Percentiles rank a stretch among this genome's conserved stretches.
These are phyloP conservation scores for Luffa acutangula DNA, from an alignment of 306 rosid genomes.

Conservation along the genomic window DNA sequence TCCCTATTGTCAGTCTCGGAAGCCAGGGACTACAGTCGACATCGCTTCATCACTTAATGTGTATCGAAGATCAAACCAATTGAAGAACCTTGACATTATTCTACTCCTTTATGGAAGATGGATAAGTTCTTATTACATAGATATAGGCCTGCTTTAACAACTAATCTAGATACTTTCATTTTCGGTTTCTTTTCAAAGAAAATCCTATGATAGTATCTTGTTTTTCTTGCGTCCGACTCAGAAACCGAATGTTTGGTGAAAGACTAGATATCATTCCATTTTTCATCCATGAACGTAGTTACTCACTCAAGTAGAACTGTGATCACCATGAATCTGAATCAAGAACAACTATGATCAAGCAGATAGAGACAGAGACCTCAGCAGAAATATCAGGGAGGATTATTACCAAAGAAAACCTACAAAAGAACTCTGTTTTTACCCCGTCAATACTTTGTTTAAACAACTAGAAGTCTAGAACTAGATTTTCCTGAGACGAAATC, in stretches of 20 bases:
- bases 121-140: background rate
- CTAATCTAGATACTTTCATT: background rate
- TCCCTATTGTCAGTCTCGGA: background rate
- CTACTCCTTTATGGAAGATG: background rate
- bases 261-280: background rate
- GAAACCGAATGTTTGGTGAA: background rate
- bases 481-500: background rate
- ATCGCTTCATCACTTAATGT: background rate
- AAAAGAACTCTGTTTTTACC: background rate
- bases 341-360: background rate
- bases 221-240: background rate
- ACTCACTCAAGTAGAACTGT: background rate
- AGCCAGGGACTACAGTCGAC: background rate
- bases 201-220: background rate
- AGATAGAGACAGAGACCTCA: background rate
- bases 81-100: background rate
- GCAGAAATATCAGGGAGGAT: background rate
- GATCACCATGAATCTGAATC: background rate
- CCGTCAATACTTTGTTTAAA: background rate
- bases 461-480: background rate
- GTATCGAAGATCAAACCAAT: background rate
- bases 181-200: background rate
- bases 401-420: background rate
- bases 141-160: background rate
- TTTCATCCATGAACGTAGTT: background rate